Base-by-base conservation (phyloP, 2,329 filamentous ascomycete species). In the Gnomoniopsis sp. region DNA sequence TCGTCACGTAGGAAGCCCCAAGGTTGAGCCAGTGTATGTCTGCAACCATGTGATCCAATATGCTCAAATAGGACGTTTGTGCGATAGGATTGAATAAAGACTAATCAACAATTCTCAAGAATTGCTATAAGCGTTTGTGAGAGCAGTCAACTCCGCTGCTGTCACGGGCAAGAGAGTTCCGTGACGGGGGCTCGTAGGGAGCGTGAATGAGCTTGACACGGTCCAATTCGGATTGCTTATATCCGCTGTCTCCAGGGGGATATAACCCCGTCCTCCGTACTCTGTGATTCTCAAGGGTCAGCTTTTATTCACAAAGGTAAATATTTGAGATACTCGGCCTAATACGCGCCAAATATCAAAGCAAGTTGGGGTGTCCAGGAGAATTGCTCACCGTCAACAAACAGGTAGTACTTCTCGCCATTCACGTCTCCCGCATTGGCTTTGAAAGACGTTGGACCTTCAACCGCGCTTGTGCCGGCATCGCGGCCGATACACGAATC, bases 361-460 rank as follows among this genome's bases (percentile, higher is more conserved):
- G 12, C 14, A 11, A 15, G 36, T 41, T 41, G 14, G n/a, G 19
- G 4, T n/a, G 41, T 21, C n/a, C 41, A 2, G 41, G 41, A 21
- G 19, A 6, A n/a, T 19, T n/a, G n/a, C 41, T 44, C 41, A 44
- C 41, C 81, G 49, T 84, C 80, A 0, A 83, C 78, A 49, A 83
- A 83, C 0, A 84, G 75, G 62, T 82, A 83, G 63, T 75, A 83
- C 65, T 81, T 82, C 17, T 81, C 72, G 10, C 80, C 80, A 55
- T 81, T 72, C 3, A 74, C 72, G 60, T 84, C 81, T 0, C 68
- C 69, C 0, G 76, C 67, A 60, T 83, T 84, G 0, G 79, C 69
- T 61, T 77, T 78, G 72, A 84, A 84, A 0, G 75, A 69, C 0
- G 79, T 81, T 0, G 81, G 81, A 0, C 81, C 81, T 58, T 84